Conservation (phyloP, 176 grass and related monocot genomes). For the Triticum aestivum region DNA sequence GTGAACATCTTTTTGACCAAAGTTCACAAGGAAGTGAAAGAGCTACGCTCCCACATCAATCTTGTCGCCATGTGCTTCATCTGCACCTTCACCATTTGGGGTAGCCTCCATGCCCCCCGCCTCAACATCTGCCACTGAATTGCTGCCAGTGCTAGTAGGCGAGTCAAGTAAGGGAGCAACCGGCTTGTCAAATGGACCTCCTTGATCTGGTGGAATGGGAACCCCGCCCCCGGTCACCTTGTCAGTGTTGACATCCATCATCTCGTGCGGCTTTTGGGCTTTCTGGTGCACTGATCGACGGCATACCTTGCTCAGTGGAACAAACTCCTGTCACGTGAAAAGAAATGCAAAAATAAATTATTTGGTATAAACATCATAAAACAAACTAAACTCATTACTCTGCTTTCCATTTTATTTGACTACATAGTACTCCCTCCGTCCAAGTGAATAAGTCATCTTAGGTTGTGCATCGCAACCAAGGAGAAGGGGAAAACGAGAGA, state of each 20-base stretch:
- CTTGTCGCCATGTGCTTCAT: slow-evolving; percentile 26
- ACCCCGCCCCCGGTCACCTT: slow-evolving; percentile 33
- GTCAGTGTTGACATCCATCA: slow-evolving; percentile 73
- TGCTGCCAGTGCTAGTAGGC: slow-evolving; percentile 7
- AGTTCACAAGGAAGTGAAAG: not conserved
- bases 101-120: slow-evolving; percentile 31
- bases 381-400: not conserved
- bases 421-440: not conserved
- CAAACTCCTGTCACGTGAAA: slow-evolving; percentile 62
- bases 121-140: slow-evolving; percentile 25
- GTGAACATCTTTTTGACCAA: not conserved
- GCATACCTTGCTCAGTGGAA: slow-evolving; percentile 95
- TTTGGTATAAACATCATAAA: not conserved
- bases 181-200: not conserved
- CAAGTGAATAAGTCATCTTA: too few relatives aligned
- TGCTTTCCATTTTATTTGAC: not conserved
- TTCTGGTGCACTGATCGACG: slow-evolving; percentile 78
- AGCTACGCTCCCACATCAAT: slow-evolving; percentile 25
- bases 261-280: slow-evolving; percentile 43
- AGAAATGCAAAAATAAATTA: not conserved
- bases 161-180: not conserved
- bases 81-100: not conserved
- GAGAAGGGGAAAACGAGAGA: too few relatives aligned
- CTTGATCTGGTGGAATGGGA: slow-evolving; percentile 3
- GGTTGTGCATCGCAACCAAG: too few relatives aligned